These are phyloP conservation scores for Nemania sp. DNA, from an alignment of 2,329 filamentous ascomycete species.

Conservation along the genomic window DNA sequence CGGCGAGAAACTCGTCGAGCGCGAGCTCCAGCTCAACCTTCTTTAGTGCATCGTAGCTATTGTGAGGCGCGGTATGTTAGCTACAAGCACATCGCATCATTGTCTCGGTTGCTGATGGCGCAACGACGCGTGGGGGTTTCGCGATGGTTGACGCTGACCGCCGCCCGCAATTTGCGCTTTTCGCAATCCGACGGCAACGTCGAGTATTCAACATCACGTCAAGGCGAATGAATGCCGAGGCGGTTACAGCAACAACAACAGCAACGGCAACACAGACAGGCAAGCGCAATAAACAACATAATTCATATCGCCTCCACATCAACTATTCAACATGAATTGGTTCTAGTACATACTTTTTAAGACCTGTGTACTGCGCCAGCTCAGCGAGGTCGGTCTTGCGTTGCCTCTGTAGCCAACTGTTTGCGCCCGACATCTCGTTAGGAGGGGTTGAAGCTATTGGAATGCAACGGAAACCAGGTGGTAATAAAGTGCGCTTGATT, in stretches of 20 bases:
- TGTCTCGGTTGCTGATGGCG: slow-evolving; percentile 39
- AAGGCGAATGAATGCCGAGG: background rate
- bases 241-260: no score
- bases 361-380: slow-evolving; percentile 76
- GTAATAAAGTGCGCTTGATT: slow-evolving; percentile 34
- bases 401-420: slow-evolving; percentile 82
- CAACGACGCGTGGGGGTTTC: slow-evolving; percentile 41
- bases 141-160: slow-evolving; percentile 41
- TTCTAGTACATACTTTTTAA: slow-evolving; percentile 74
- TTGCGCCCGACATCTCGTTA: slow-evolving; percentile 69
- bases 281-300: background rate
- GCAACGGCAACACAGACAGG: background rate
- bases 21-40: slow-evolving; percentile 83
- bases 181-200: slow-evolving; percentile 16
- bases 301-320: background rate
- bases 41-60: slow-evolving; percentile 76
- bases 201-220: slow-evolving; percentile 16
- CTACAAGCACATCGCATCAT: slow-evolving; percentile 37
- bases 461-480: slow-evolving; percentile 18
- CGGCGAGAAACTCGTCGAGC: slow-evolving; percentile 78
- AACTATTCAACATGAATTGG: slow-evolving; percentile 21
- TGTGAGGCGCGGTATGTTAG: slow-evolving; percentile 40
- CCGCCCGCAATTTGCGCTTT: slow-evolving; percentile 38
- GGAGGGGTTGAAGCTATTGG: slow-evolving; percentile 44
- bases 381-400: slow-evolving; percentile 84